These are phyloP conservation scores for Colletotrichum graminicola DNA, from an alignment of 2,329 filamentous ascomycete species.

Conservation along the genomic window DNA sequence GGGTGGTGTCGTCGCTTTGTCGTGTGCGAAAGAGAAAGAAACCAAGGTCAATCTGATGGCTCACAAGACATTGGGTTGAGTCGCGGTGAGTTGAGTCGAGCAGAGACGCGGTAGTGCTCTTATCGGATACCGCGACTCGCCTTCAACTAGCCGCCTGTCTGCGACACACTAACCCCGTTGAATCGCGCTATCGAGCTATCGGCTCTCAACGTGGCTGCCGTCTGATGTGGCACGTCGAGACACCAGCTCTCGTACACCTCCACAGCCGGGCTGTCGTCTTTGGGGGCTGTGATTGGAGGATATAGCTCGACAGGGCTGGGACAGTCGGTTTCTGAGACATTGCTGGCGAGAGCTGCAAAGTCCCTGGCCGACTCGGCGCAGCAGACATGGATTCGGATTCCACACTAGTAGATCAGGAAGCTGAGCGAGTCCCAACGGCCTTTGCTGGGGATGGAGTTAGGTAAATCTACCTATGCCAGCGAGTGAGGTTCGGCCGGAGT, in stretches of 20 bases:
- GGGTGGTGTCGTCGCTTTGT: background rate
- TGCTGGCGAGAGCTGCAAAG: slow-evolving; percentile 4
- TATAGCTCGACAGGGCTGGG: slow-evolving; percentile 14
- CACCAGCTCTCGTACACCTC: slow-evolving; percentile 16
- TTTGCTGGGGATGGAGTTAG: background rate
- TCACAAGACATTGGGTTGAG: background rate
- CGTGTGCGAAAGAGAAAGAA: background rate
- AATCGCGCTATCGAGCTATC: slow-evolving; percentile 19
- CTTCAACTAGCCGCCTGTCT: background rate
- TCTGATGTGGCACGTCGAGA: slow-evolving; percentile 27
- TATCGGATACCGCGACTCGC: slow-evolving; percentile 13
- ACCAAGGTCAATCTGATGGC: background rate
- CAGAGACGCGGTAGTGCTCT: slow-evolving; percentile 10
- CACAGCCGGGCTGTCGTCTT: slow-evolving; percentile 21
- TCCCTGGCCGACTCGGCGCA: background rate
- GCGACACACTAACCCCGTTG: slow-evolving; percentile 28
- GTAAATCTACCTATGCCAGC: background rate
- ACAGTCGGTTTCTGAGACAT: background rate
- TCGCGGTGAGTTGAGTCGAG: background rate
- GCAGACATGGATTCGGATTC: background rate
- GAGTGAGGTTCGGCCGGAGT: too few relatives aligned
- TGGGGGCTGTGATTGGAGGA: slow-evolving; percentile 32
- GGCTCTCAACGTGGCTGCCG: slow-evolving; percentile 19
- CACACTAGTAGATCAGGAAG: background rate
- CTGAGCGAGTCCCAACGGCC: background rate